These are phyloP conservation scores for Eucalyptus caleyi DNA, from an alignment of 345 rosid species.

Conservation along the genomic window DNA sequence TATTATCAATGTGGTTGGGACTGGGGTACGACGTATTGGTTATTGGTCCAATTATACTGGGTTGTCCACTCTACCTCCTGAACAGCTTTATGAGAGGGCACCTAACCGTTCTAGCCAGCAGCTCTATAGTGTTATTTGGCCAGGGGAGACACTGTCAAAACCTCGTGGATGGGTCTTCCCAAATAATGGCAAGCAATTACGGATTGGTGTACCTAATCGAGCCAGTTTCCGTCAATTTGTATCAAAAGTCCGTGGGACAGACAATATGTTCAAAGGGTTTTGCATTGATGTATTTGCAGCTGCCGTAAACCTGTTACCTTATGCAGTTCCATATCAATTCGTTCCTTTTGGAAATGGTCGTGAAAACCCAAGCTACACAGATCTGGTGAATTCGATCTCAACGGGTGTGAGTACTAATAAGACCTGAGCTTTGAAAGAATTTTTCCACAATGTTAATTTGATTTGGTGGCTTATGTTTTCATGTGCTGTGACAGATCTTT, in stretches of 20 bases:
- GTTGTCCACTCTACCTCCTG: constrained; percentile 61
- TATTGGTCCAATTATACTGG: constrained; percentile 93
- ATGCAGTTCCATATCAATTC: constrained; percentile 68
- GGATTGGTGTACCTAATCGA: constrained; percentile 77
- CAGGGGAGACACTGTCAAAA: constrained; percentile 57
- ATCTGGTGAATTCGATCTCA: constrained; percentile 54
- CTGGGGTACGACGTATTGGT: constrained; percentile 70
- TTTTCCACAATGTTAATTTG: background rate
- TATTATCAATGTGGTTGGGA: constrained; percentile 73
- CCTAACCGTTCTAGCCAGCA: constrained; percentile 61
- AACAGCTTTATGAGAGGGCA: constrained; percentile 33
- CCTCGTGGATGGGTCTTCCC: constrained; percentile 99
- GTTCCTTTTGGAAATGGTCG: constrained; percentile 64
- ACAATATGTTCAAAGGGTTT: constrained; percentile 57
- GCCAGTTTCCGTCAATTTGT: constrained; percentile 70
- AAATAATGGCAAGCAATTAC: constrained; percentile 72
- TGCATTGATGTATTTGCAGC: constrained; percentile 87
- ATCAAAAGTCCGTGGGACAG: constrained; percentile 45
- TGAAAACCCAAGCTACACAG: constrained; percentile 71
- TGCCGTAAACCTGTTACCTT: constrained; percentile 73
- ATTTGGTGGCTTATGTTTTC: background rate
- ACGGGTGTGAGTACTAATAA: constrained; percentile 62
- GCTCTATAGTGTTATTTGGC: constrained; percentile 70
- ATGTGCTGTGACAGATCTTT: constrained; percentile 26
- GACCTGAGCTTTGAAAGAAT: background rate